These are phyloP conservation scores for Clitopilus hobsonii DNA, from an alignment of 768 basidiomycete species.

Conservation along the genomic window DNA sequence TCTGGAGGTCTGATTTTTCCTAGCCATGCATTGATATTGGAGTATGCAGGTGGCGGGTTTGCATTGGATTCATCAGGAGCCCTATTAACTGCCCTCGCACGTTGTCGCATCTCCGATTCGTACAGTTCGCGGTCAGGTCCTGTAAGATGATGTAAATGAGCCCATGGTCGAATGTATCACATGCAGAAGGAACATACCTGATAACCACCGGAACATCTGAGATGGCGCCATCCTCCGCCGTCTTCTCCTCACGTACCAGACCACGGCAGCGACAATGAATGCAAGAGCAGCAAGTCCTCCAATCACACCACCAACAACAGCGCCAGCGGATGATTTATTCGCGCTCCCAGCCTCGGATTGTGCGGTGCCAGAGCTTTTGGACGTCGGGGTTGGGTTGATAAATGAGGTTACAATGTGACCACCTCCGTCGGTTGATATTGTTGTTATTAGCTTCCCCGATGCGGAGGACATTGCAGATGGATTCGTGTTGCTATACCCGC, in stretches of 20 bases:
- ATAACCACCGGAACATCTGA: neutral
- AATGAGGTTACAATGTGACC: neutral
- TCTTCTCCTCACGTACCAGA: slow-evolving; percentile 13
- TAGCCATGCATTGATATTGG: neutral
- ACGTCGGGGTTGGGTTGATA: neutral
- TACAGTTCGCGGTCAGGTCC: too few species aligned
- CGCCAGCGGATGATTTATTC: slow-evolving; percentile 14
- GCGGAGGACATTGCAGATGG: too few species aligned
- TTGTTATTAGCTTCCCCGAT: too few species aligned
- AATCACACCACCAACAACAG: slow-evolving; percentile 21
- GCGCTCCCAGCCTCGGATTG: neutral
- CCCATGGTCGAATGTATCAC: neutral
- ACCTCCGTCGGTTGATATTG: neutral
- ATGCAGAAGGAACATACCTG: neutral
- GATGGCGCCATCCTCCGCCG: neutral
- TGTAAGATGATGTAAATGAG: too few species aligned
- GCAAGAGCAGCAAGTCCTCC: slow-evolving; percentile 18
- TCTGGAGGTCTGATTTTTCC: neutral
- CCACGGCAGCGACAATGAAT: slow-evolving; percentile 9
- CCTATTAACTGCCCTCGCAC: neutral
- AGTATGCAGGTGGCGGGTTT: neutral
- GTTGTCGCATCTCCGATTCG: too few species aligned
- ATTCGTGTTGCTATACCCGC: too few species aligned
- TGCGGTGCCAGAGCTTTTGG: neutral
- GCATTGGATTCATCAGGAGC: neutral